Conservation (phyloP, 225 moss, liverwort and hornwort genomes). For the Bryum argenteum region DNA sequence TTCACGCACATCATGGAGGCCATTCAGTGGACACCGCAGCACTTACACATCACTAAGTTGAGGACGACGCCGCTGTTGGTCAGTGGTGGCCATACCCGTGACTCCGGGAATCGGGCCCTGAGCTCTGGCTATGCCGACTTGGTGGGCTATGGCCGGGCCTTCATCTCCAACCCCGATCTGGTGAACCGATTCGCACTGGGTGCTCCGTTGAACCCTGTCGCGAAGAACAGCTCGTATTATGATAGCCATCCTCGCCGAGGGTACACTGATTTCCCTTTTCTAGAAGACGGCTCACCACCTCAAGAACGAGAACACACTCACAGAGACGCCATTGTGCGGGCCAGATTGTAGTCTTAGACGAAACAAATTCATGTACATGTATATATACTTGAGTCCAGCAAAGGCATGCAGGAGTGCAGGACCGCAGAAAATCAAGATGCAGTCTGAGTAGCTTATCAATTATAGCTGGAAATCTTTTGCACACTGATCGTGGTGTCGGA, state of each 20-base stretch:
- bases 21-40: neutral
- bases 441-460: no score
- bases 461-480: no score
- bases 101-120: neutral
- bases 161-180: conserved; percentile 19
- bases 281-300: neutral
- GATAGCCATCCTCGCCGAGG: neutral
- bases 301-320: no score
- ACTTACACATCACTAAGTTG: neutral
- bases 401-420: no score
- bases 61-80: conserved; percentile 7
- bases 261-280: conserved; percentile 15
- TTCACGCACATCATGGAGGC: conserved; percentile 14
- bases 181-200: neutral
- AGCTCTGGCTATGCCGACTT: neutral
- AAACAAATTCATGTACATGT: no score
- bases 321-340: no score
- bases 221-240: neutral
- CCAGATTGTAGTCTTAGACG: no score
- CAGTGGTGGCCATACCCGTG: neutral
- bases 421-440: no score
- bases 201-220: neutral
- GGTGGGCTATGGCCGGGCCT: neutral
- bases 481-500: no score
- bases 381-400: no score